Evolutionary conservation across 139 green algal genomes (phyloP), one percentile per base, ranked within the genome.

Genomic region (Deuterostichococcus epilithicus): DNA sequence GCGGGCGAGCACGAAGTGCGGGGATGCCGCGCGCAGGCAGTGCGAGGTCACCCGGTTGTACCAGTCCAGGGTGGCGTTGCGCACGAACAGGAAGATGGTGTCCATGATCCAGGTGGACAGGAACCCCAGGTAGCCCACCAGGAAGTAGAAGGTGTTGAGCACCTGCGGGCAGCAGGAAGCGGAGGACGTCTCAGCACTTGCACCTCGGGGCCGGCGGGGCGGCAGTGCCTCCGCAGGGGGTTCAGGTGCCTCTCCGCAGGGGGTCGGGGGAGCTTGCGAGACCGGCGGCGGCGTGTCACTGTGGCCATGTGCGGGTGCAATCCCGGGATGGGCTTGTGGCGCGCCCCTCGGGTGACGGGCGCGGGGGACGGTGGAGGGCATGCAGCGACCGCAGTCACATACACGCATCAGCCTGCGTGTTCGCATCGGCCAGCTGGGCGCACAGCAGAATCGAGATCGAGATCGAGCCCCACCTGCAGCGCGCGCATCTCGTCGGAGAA

Each of bases 61-160:
- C 3, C 60, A 22, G 4, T 76, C 52, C 45, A 91, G 76, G 0
- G 47, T 30, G 1, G 58, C 42, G 20, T 73, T 71, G 37, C 73
- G 80, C 45, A 92, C 47, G 18, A 88, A 74, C 45, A 78, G 70
- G 23, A 75, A 45, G 45, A 92, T 91, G 22, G 85, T 80, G 70
- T 89, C 86, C 68, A 90, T 74, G 63, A 92, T 92, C 77, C 81
- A 92, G 10, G 88, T 90, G 44, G 83, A 78, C 42, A 91, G 78
- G 82, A 91, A 92, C 25, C 90, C 90, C 39, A 93, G 81, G 85
- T 89, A 93, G 28, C 86, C 87, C 0, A 76, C 76, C 36, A 91
- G 76, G 75, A 94, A 92, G 84, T 79, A 90, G 52, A 73, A 33
- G 8, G 80, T 89, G 81, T 90, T 93, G n/a, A 89, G 74, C 20